Base-by-base conservation (phyloP, 2,329 filamentous ascomycete genomes). In the Ceratocystiopsis minuta region DNA sequence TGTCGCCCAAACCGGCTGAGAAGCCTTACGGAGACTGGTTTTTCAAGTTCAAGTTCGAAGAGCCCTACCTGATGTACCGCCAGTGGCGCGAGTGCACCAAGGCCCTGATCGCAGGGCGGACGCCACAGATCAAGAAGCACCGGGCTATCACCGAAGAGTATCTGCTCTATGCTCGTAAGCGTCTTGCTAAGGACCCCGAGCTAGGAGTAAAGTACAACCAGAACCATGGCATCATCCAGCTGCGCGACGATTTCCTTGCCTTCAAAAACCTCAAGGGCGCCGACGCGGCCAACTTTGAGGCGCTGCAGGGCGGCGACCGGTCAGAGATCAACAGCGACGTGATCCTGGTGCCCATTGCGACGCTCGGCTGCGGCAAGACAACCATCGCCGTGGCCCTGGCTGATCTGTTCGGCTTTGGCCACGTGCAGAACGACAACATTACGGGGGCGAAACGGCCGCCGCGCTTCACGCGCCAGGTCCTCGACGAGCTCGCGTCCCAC, bases 31-130 rank as follows among this genome's bases (percentile, higher is more conserved):
- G 72, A n/a, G 87, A 98, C 57, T 98, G 90, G 90, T 98, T 98
- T 61, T 98, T 98, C 77, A 98, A 98, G 61, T 98, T 87, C 72
- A 98, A 98, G 63, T 98, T 98, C 46, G 90, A 98, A 55, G 90
- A 98, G 62, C 90, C 90, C 0, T 98, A 98, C 56, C 65, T 98
- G 46, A 92, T 98, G 85, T 98, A 96, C 61, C 78, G 90, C 18
- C 90, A 98, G 63, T 98, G 90, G 90, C 78, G 90, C 47, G 90
- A 98, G 62, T 93, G 83, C 56, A 98, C 90, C 36, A 96, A 94
- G 58, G 72, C 83, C 6, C 61, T 96, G 44, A 95, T 98, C 50
- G 55, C 69, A 1, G 80, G 80, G 14, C 80, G 74, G 51, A 62
- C 73, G 34, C 84, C 87, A 12, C 80, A 70, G 49, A 81, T 73